phyloP scores from a whole-genome alignment of 371 early-diverging fungal genomes.

The Rhizomucor pusillus region DNA sequence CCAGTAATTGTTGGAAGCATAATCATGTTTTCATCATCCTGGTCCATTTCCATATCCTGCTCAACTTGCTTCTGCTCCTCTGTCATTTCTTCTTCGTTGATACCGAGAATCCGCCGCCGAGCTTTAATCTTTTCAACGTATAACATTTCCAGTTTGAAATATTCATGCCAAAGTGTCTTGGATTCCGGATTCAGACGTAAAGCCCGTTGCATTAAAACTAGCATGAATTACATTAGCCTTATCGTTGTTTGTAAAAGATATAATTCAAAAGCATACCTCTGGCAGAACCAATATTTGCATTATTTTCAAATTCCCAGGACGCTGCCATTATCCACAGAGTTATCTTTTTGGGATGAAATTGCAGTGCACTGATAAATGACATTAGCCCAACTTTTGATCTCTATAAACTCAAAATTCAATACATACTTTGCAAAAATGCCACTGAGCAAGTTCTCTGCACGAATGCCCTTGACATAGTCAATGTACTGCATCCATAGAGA shows the following conservation, averaged over 20 bases:
- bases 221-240: not conserved
- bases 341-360: slow-evolving; percentile 79
- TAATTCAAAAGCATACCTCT: slow-evolving; percentile 39
- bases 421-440: slow-evolving; percentile 68
- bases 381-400: too few species aligned
- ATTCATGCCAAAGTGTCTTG: slow-evolving; percentile 84
- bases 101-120: slow-evolving; percentile 77
- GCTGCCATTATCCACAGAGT: slow-evolving; percentile 91
- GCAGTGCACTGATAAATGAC: slow-evolving; percentile 66
- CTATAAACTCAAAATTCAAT: too few species aligned
- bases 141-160: slow-evolving; percentile 88
- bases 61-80: slow-evolving; percentile 29
- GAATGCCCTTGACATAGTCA: slow-evolving; percentile 67
- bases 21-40: slow-evolving; percentile 50
- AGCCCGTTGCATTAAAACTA: slow-evolving; percentile 82
- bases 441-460: slow-evolving; percentile 67
- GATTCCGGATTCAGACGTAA: slow-evolving; percentile 78
- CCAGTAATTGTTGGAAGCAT: slow-evolving; percentile 59
- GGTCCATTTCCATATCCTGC: slow-evolving; percentile 29
- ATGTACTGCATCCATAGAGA: slow-evolving; percentile 91
- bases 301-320: slow-evolving; percentile 83
- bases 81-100: slow-evolving; percentile 38
- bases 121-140: slow-evolving; percentile 84
- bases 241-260: not conserved
- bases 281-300: slow-evolving; percentile 79